These are phyloP conservation scores for Fraxinus pennsylvanica DNA, from an alignment of 257 asterid genomes.

Conservation along the genomic window DNA sequence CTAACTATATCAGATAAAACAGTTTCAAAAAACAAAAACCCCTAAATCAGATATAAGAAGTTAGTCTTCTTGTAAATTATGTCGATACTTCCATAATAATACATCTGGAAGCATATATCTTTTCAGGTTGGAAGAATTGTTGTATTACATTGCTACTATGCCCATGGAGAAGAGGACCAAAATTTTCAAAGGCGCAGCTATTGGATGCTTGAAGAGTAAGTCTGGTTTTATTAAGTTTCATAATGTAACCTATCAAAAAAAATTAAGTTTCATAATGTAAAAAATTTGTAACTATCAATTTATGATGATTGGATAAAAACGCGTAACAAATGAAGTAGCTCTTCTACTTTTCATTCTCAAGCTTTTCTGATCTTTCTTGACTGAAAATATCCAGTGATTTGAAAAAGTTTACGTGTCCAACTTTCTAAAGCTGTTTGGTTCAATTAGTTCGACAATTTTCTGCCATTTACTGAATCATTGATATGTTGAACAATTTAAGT, in stretches of 20 bases:
- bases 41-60: not conserved
- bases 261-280: not conserved
- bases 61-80: slow-evolving; percentile 25
- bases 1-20: slow-evolving; percentile 3
- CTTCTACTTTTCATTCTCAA: slow-evolving; percentile 8
- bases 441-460: not conserved
- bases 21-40: not conserved
- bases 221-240: slow-evolving; percentile 5
- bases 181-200: slow-evolving; percentile 93
- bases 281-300: not conserved
- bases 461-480: slow-evolving; percentile 7
- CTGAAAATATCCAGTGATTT: slow-evolving; percentile 12
- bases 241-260: no score
- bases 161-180: slow-evolving; percentile 88
- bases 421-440: not conserved
- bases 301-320: not conserved
- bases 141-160: slow-evolving; percentile 92
- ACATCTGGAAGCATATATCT: slow-evolving; percentile 23
- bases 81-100: slow-evolving; percentile 26
- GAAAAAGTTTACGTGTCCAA: slow-evolving; percentile 6
- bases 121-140: slow-evolving; percentile 84
- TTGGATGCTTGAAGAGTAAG: slow-evolving; percentile 99
- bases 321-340: not conserved
- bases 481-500: not conserved
- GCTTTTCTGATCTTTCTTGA: not conserved